These are phyloP conservation scores for Salicornia ramosissima DNA, from an alignment of 148 eudicot species.

Conservation along the genomic window DNA sequence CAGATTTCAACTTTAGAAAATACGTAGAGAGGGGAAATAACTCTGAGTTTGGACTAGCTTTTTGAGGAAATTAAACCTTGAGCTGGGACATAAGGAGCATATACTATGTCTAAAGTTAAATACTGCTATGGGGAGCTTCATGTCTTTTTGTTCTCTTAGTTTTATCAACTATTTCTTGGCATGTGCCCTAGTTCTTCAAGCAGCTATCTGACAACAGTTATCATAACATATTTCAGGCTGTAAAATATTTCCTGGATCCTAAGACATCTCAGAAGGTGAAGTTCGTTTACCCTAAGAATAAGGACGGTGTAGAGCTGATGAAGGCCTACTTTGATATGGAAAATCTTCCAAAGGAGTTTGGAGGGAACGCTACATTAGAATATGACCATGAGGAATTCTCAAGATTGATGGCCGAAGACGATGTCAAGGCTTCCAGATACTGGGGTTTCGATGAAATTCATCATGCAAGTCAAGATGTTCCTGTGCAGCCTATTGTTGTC, in stretches of 20 bases:
- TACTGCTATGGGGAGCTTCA: background rate
- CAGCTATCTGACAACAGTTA: slow-evolving; percentile 3
- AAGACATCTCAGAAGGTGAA: slow-evolving; percentile 59
- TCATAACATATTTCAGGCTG: slow-evolving; percentile 34
- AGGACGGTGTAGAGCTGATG: slow-evolving; percentile 78
- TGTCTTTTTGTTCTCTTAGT: background rate
- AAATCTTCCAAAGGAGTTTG: slow-evolving; percentile 84
- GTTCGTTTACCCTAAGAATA: slow-evolving; percentile 60
- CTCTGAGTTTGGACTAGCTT: background rate
- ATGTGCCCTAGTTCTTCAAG: background rate
- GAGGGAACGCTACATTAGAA: slow-evolving; percentile 66
- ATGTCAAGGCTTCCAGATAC: slow-evolving; percentile 49
- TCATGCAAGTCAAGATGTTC: background rate
- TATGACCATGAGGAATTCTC: slow-evolving; percentile 86
- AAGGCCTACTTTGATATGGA: slow-evolving; percentile 57
- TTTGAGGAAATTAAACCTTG: too few relatives aligned
- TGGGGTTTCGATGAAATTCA: slow-evolving; percentile 52
- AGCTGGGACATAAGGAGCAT: too few relatives aligned
- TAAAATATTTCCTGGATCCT: slow-evolving; percentile 63
- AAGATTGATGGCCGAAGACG: slow-evolving; percentile 61
- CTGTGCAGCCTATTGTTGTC: slow-evolving; percentile 14
- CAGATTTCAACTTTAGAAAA: too few relatives aligned
- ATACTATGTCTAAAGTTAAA: background rate
- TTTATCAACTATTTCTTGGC: background rate
- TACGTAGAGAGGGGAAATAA: too few relatives aligned